These are phyloP conservation scores for Coemansia sp. DNA, from an alignment of 192 early-diverging fungal genomes.

Conservation along the genomic window DNA sequence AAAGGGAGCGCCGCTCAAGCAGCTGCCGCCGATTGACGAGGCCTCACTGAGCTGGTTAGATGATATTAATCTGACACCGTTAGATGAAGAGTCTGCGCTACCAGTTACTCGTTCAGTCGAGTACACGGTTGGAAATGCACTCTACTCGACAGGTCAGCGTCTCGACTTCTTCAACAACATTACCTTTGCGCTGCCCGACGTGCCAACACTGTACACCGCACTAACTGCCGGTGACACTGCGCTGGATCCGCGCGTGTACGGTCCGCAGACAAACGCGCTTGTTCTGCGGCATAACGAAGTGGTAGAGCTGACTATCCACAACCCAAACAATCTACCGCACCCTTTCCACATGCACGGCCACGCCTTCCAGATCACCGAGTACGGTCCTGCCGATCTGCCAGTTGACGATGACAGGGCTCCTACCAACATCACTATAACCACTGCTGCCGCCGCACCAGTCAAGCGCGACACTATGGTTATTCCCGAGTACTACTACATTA, in stretches of 20 bases:
- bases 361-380: slow-evolving; percentile 67
- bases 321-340: slow-evolving; percentile 67
- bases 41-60: background rate
- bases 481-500: slow-evolving; percentile 57
- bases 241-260: slow-evolving; percentile 60
- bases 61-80: slow-evolving; percentile 53
- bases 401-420: slow-evolving; percentile 39
- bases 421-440: slow-evolving; percentile 50
- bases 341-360: slow-evolving; percentile 85
- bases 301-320: slow-evolving; percentile 71
- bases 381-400: slow-evolving; percentile 50
- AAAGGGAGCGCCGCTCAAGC: slow-evolving; percentile 54
- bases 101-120: slow-evolving; percentile 48
- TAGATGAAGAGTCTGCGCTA: slow-evolving; percentile 56
- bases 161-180: slow-evolving; percentile 75
- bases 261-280: slow-evolving; percentile 59
- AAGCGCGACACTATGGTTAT: slow-evolving; percentile 73
- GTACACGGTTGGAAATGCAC: slow-evolving; percentile 57
- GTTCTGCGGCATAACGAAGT: slow-evolving; percentile 63
- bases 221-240: slow-evolving; percentile 59
- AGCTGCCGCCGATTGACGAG: slow-evolving; percentile 5
- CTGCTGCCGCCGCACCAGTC: slow-evolving; percentile 62
- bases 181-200: slow-evolving; percentile 61
- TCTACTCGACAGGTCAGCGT: slow-evolving; percentile 66
- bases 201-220: slow-evolving; percentile 67